These are phyloP conservation scores for Aphanoascus verrucosus DNA, from an alignment of 2,329 filamentous ascomycete genomes.

Conservation along the genomic window DNA sequence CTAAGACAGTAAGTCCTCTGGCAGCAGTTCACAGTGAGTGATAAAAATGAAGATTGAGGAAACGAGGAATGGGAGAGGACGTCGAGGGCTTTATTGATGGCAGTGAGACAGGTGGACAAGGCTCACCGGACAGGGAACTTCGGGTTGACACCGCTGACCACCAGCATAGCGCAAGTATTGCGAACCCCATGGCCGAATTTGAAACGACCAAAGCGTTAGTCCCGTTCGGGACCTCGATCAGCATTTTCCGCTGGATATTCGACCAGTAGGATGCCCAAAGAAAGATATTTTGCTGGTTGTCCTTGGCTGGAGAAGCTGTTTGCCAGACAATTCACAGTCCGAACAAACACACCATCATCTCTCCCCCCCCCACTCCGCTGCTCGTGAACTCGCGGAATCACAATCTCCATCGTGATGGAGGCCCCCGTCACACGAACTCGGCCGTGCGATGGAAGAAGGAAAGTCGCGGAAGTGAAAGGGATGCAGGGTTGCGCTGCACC, in stretches of 20 bases:
- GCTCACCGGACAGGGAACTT: neutral
- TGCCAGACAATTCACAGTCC: neutral
- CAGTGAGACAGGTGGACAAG: neutral
- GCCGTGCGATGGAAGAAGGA: neutral
- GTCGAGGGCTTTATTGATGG: slow-evolving; percentile 9
- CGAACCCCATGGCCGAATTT: slow-evolving; percentile 5
- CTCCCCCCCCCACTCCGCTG: neutral
- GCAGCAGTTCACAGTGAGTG: neutral
- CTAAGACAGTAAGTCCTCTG: neutral
- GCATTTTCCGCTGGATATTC: neutral
- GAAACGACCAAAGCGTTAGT: neutral
- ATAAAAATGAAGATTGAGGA: neutral
- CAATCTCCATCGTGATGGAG: too few species aligned
- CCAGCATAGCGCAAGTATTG: neutral
- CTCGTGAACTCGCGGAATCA: too few species aligned
- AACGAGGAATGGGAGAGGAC: slow-evolving; percentile 1
- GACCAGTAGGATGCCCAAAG: neutral
- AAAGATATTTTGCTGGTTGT: neutral
- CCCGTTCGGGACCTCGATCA: neutral
- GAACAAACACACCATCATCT: neutral
- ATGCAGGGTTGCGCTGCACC: neutral
- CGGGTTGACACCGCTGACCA: slow-evolving; percentile 4
- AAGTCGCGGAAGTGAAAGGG: neutral
- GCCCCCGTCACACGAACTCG: neutral
- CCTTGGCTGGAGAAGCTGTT: neutral